Percentiles rank a stretch among this genome's conserved stretches.
These are phyloP conservation scores for Flaveria floridana DNA, from an alignment of 140 eudicot species.

Conservation along the genomic window DNA sequence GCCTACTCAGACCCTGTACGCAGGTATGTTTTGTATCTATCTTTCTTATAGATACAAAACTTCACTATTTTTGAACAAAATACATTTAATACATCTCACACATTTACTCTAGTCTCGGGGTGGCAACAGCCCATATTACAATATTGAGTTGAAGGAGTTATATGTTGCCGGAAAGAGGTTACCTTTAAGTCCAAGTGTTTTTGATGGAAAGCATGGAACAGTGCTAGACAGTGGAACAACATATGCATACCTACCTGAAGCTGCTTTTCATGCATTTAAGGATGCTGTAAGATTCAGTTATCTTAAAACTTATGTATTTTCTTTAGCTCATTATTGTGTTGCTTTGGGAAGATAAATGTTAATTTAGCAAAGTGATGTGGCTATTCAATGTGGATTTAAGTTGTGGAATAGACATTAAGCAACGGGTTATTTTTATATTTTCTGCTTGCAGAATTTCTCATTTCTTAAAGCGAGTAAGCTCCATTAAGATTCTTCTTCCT, in stretches of 20 bases:
- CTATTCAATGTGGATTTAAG: not conserved
- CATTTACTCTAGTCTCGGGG: slow-evolving; percentile 99
- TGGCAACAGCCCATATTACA: slow-evolving; percentile 99
- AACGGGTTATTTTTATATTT: not conserved
- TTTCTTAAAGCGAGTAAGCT: not conserved
- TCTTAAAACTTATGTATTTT: slow-evolving; percentile 4
- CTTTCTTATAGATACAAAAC: slow-evolving; percentile 37
- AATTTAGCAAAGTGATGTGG: slow-evolving; percentile 4
- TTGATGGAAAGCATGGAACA: slow-evolving; percentile 85
- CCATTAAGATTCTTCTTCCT: not conserved
- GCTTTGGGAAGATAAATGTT: slow-evolving; percentile 7
- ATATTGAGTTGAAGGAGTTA: slow-evolving; percentile 81
- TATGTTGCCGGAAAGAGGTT: slow-evolving; percentile 88
- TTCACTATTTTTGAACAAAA: slow-evolving; percentile 43
- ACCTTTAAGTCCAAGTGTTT: slow-evolving; percentile 53
- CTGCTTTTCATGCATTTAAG: slow-evolving; percentile 79
- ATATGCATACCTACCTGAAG: slow-evolving; percentile 89
- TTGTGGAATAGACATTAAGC: not conserved
- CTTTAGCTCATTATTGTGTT: not conserved
- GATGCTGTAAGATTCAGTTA: slow-evolving; percentile 60
- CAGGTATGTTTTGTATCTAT: slow-evolving; percentile 62
- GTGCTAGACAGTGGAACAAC: slow-evolving; percentile 93
- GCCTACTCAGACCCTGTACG: slow-evolving; percentile 80
- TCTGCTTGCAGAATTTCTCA: not conserved
- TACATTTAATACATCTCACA: slow-evolving; percentile 81